These are phyloP conservation scores for Cladosporium sp. DNA, from an alignment of 2,329 filamentous ascomycete species.

Conservation along the genomic window DNA sequence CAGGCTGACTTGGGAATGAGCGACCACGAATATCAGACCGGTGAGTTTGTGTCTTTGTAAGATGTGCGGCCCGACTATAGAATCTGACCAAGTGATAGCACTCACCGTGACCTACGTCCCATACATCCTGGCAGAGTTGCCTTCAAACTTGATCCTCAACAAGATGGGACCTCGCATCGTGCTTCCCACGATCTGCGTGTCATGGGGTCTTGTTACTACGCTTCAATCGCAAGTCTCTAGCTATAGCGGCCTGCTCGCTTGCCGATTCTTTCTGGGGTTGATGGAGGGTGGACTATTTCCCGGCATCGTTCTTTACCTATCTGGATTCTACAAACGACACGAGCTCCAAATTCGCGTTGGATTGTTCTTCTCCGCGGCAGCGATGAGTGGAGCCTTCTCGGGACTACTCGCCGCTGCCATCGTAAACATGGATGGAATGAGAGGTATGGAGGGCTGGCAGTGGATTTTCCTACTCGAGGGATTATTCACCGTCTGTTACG, in stretches of 20 bases:
- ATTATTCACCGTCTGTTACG: slow-evolving; percentile 33
- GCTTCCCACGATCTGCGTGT: slow-evolving; percentile 27
- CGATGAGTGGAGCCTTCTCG: slow-evolving; percentile 48
- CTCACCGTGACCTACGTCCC: slow-evolving; percentile 34
- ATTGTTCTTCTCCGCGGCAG: slow-evolving; percentile 29
- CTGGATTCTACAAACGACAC: slow-evolving; percentile 35
- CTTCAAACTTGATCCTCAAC: slow-evolving; percentile 36
- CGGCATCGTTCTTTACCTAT: slow-evolving; percentile 45
- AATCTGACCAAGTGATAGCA: neutral
- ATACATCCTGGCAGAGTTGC: slow-evolving; percentile 34
- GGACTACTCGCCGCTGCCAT: slow-evolving; percentile 55
- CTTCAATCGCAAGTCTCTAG: slow-evolving; percentile 27
- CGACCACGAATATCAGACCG: slow-evolving; percentile 16
- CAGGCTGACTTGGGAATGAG: slow-evolving; percentile 14
- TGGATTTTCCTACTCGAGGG: slow-evolving; percentile 19
- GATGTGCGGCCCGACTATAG: too few relatives aligned
- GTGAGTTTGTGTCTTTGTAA: neutral
- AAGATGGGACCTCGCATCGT: slow-evolving; percentile 35
- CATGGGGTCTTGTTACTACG: slow-evolving; percentile 29
- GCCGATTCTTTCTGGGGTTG: slow-evolving; percentile 46
- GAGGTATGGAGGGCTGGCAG: slow-evolving; percentile 41
- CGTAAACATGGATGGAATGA: slow-evolving; percentile 51
- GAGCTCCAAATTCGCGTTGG: slow-evolving; percentile 35
- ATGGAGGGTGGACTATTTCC: slow-evolving; percentile 51
- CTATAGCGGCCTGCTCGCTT: slow-evolving; percentile 25